Base-by-base conservation (phyloP, 306 rosid species). In the Citrullus mucosospermus region DNA sequence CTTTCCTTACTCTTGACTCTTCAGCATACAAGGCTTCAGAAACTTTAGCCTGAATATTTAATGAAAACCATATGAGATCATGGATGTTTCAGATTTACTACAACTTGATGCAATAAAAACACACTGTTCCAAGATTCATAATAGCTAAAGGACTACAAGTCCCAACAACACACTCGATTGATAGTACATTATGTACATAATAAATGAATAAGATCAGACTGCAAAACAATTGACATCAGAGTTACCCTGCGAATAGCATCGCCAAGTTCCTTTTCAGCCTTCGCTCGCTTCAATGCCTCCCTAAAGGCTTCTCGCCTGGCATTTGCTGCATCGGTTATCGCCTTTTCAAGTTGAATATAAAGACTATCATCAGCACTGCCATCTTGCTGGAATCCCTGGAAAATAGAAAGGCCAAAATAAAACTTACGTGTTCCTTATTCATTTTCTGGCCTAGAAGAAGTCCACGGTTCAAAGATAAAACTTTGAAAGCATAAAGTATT, bases 181-280 rank as follows among this genome's bases (percentile, higher is more conserved):
- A 16, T 4, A 22, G n/a, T 70, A 3, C 36, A 44, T n/a, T 43
- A 20, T 22, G 36, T 69, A 22, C 56, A 44, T 70, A 69, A 13
- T 51, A 55, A 55, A 28, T 72, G 77, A 72, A 50, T 43, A 46
- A 48, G 60, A 44, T 25, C 22, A 20, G 59, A 16, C 77, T 20
- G 50, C 58, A 48, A 2, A 41, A 5, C 32, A 68, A 9, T 41
- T 68, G 74, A 76, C 53, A 36, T 73, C 0, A 80, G 9, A 48
- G 3, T 80, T 91, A 95, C 99, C 93, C 79, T 85, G 73, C 86
- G 77, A 38, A 88, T 82, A 75, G 90, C 84, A 65, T 88, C 86
- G 60, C 85, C 77, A 80, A 88, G 90, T 66, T 89, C 88, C 67
- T 85, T 92, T 88, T 95, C 93, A 75, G 97, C 92, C 81, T 84